These are phyloP conservation scores for Amorphotheca resinae DNA, from an alignment of 495 filamentous ascomycete genomes.

Conservation along the genomic window DNA sequence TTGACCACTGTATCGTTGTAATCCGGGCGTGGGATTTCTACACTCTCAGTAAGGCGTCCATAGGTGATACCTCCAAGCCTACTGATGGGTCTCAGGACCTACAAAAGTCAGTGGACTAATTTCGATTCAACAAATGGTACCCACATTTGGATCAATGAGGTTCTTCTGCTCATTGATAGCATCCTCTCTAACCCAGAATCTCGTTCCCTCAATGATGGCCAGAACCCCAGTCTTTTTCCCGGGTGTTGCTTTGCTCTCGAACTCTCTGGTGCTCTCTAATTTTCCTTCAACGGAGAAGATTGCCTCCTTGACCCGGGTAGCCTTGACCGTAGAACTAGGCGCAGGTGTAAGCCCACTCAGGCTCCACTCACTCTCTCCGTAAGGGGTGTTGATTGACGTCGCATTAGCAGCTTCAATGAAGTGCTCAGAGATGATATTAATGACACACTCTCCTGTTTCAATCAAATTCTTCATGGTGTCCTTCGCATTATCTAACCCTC, in stretches of 20 bases:
- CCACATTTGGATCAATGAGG: conserved; percentile 46
- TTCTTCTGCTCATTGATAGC: conserved; percentile 67
- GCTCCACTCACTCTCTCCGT: conserved; percentile 71
- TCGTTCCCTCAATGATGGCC: conserved; percentile 70
- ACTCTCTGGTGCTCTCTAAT: conserved; percentile 57
- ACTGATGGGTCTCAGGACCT: conserved; percentile 58
- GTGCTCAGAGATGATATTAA: conserved; percentile 80
- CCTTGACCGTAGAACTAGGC: conserved; percentile 50
- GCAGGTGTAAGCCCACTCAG: conserved; percentile 64
- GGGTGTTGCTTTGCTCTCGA: conserved; percentile 51
- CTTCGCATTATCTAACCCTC: conserved; percentile 42
- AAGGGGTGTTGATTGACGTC: conserved; percentile 63
- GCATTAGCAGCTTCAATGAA: conserved; percentile 83
- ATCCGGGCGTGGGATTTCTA: conserved; percentile 68
- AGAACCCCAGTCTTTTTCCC: conserved; percentile 64
- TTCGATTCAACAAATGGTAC: conserved; percentile 9
- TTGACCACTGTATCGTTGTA: conserved; percentile 40
- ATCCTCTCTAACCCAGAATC: conserved; percentile 86
- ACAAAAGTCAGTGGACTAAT: conserved; percentile 7
- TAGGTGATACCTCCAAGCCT: conserved; percentile 81
- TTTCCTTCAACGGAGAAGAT: conserved; percentile 72
- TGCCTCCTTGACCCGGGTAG: conserved; percentile 68
- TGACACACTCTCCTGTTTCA: conserved; percentile 60
- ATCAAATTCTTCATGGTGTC: conserved; percentile 66
- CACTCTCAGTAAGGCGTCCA: conserved; percentile 50